phyloP scores from a whole-genome alignment of 2,329 filamentous ascomycete genomes.

The Penicillium sp. region DNA sequence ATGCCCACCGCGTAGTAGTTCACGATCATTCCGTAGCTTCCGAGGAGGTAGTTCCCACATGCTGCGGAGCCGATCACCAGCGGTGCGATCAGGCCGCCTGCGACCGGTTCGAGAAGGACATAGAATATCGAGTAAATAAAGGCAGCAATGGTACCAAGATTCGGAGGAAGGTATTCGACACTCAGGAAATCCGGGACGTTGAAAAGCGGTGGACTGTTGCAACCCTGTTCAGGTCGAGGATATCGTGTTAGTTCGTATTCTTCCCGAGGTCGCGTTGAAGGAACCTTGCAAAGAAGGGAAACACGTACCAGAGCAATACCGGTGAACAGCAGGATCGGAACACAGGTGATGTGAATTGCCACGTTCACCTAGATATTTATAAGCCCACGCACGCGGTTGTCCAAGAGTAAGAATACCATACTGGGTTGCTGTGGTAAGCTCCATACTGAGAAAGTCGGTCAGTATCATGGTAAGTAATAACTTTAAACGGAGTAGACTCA shows the following conservation, averaged over 20 bases:
- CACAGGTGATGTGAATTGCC: conserved; percentile 63
- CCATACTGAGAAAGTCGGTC: conserved; percentile 55
- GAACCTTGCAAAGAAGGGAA: not conserved
- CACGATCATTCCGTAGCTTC: conserved; percentile 59
- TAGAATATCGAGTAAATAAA: conserved; percentile 75
- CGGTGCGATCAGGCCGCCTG: conserved; percentile 73
- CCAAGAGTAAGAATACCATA: conserved; percentile 35
- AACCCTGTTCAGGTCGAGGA: conserved; percentile 45
- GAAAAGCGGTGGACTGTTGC: conserved; percentile 56
- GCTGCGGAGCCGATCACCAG: conserved; percentile 76
- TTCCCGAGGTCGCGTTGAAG: not conserved
- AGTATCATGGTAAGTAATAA: conserved; percentile 4
- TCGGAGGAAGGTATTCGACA: conserved; percentile 59
- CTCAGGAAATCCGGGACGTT: conserved; percentile 55
- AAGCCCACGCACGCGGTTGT: conserved; percentile 1
- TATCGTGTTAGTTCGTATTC: not conserved
- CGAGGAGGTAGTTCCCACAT: conserved; percentile 71
- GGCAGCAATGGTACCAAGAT: conserved; percentile 58
- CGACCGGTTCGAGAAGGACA: conserved; percentile 89
- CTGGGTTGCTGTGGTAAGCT: conserved; percentile 64
- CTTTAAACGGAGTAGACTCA: conserved; percentile 43
- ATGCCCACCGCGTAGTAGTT: conserved; percentile 68
- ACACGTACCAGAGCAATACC: conserved; percentile 58
- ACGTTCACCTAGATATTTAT: conserved; percentile 57
- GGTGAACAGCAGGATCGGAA: conserved; percentile 62